These are phyloP conservation scores for Gossypium mustelinum DNA, from an alignment of 345 rosid genomes.

Conservation along the genomic window DNA sequence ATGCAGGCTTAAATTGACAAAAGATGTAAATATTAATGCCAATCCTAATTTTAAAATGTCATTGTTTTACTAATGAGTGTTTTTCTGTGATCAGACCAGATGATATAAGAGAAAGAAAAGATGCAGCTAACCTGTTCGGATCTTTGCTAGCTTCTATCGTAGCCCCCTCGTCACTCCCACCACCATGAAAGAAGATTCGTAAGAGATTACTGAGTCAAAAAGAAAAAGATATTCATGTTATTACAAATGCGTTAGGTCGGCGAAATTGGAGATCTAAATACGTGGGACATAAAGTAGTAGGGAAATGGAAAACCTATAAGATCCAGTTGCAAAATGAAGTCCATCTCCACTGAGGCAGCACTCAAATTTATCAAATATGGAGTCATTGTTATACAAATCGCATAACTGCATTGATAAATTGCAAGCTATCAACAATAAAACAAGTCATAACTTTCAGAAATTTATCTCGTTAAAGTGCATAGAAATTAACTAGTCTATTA, in stretches of 20 bases:
- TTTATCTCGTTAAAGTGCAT: too few relatives aligned
- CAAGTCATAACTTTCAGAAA: background rate
- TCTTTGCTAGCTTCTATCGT: slow-evolving; percentile 48
- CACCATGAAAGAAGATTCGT: slow-evolving; percentile 49
- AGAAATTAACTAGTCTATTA: background rate
- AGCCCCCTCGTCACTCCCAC: slow-evolving; percentile 39
- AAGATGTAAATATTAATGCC: too few relatives aligned
- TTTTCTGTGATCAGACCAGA: too few relatives aligned
- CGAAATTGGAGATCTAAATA: slow-evolving; percentile 4
- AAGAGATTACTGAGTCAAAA: slow-evolving; percentile 42
- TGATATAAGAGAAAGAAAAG: background rate
- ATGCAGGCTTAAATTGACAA: too few relatives aligned
- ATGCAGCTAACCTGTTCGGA: slow-evolving; percentile 38
- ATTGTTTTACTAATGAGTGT: background rate
- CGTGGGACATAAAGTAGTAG: slow-evolving; percentile 8
- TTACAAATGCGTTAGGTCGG: slow-evolving; percentile 1
- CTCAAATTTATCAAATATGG: slow-evolving; percentile 67
- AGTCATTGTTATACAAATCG: slow-evolving; percentile 54
- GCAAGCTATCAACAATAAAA: slow-evolving; percentile 1
- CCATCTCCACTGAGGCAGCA: slow-evolving; percentile 66
- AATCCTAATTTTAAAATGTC: background rate
- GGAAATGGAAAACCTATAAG: slow-evolving; percentile 56
- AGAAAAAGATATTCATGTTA: slow-evolving; percentile 14
- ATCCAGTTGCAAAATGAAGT: slow-evolving; percentile 57
- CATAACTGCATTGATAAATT: slow-evolving; percentile 42